Base-by-base conservation (phyloP, 352 stramenopile species). In the Blastocystis sp. region DNA sequence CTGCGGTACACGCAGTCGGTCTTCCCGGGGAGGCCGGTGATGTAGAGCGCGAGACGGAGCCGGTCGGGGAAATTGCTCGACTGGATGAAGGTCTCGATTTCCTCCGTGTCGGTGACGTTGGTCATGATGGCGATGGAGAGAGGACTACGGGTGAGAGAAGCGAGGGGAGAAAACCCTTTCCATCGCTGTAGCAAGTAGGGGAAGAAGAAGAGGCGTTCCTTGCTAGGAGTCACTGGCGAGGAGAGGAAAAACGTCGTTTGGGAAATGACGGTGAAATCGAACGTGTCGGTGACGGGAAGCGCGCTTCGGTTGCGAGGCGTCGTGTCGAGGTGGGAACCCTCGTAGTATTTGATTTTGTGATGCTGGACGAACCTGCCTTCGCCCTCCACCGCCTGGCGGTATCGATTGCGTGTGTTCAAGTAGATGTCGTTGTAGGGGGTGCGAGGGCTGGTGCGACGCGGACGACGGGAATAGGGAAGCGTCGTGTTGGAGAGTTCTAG, bases 201-300 rank as follows among this genome's bases (percentile, higher is more conserved):
- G 34, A 81, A 81, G 51, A 64, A 81, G 48, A 81, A 81, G n/a
- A 81, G 48, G 18, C 69, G 69, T 44, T 81, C 69, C 8, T 32
- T 81, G 11, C 69, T 81, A 44, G 48, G 24, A 0, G 48, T 81
- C 11, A 81, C 4, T 6, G 21, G 8, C 9, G 40, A 18, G 11
- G 24, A 27, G 21, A 81, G 18, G 11, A 18, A 16, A 4, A 18
- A 73, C 69, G 69, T 49, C 1, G 69, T 81, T 44, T 81, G 69
- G 1, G 69, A 81, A n/a, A 81, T 81, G 8, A 81, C 38, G 3
- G 69, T 65, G 29, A 81, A 40, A 40, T 81, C 69, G 40, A 48
- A 81, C 21, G 27, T 9, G 11, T 46, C 36, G 4, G 40, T 61
- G 0, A 27, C 46, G 27, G 69, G 69, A 81, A 81, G 3, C 4